A percentile compares a stretch with the other conserved stretches of the same genome.
phyloP scores from a whole-genome alignment of 1,139 yeast genomes.

The Blastobotrys persicus region DNA sequence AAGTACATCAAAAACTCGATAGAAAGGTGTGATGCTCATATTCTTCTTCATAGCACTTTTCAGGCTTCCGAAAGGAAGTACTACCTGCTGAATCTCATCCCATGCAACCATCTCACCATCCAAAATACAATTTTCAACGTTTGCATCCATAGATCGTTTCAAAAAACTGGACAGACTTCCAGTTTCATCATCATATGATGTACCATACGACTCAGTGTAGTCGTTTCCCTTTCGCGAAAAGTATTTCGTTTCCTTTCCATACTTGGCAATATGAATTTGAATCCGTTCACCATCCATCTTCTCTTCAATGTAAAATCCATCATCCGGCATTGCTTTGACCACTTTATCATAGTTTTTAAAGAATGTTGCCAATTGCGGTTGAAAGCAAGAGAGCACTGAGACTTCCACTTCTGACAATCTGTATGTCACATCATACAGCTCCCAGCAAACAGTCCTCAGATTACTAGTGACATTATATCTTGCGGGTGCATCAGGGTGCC shows the following conservation, averaged over 20 bases:
- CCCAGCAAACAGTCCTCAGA: slow-evolving; percentile 59
- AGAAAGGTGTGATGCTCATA: slow-evolving; percentile 32
- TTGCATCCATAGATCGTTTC: slow-evolving; percentile 43
- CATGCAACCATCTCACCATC: slow-evolving; percentile 96
- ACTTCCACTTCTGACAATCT: slow-evolving; percentile 14
- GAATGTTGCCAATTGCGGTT: slow-evolving; percentile 66
- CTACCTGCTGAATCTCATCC: slow-evolving; percentile 57
- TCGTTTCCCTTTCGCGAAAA: slow-evolving; percentile 71
- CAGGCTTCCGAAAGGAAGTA: slow-evolving; percentile 78
- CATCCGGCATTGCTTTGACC: slow-evolving; percentile 43
- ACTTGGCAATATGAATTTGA: slow-evolving; percentile 58
- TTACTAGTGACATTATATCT: slow-evolving; percentile 68
- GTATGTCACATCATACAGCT: slow-evolving; percentile 45
- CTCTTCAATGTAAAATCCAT: slow-evolving; percentile 73
- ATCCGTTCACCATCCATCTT: slow-evolving; percentile 93
- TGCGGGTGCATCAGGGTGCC: slow-evolving; percentile 80
- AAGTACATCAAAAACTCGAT: slow-evolving; percentile 69
- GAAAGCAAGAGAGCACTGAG: slow-evolving; percentile 42
- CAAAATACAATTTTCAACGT: slow-evolving; percentile 51
- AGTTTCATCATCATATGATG: slow-evolving; percentile 45
- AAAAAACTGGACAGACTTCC: slow-evolving; percentile 66
- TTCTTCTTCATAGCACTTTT: slow-evolving; percentile 48
- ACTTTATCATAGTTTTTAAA: slow-evolving; percentile 50
- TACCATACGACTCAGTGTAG: slow-evolving; percentile 72
- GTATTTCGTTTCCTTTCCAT: slow-evolving; percentile 49